These are phyloP conservation scores for Angomonas deanei DNA, from an alignment of 208 protist species.

Conservation along the genomic window DNA sequence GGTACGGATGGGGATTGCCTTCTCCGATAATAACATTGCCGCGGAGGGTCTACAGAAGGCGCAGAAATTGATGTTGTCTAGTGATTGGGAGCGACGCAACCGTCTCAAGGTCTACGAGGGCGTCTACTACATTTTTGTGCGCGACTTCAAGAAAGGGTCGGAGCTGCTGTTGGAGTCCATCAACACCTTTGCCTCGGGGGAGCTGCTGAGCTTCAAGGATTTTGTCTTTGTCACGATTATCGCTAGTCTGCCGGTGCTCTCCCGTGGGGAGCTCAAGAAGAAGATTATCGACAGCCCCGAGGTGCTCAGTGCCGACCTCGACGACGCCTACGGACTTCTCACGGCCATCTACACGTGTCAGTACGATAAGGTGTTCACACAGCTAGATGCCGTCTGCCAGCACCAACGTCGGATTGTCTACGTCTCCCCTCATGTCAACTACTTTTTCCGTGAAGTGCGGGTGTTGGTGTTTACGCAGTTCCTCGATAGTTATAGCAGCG, in stretches of 20 bases:
- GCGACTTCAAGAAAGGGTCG: constrained; percentile 93
- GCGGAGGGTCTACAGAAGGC: constrained; percentile 90
- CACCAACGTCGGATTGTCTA: constrained; percentile 89
- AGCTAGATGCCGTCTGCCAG: constrained; percentile 90
- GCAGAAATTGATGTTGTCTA: constrained; percentile 93
- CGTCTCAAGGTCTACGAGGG: constrained; percentile 99
- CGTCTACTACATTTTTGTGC: constrained; percentile 92
- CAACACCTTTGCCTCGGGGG: constrained; percentile 96
- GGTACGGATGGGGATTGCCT: constrained; percentile 95
- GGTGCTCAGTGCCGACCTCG: constrained; percentile 89
- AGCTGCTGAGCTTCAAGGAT: constrained; percentile 92
- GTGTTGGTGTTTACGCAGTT: constrained; percentile 97
- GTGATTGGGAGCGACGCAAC: constrained; percentile 99
- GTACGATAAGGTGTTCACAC: constrained; percentile 92
- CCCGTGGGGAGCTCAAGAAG: constrained; percentile 86
- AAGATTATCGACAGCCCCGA: constrained; percentile 86
- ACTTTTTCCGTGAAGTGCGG: constrained; percentile 96
- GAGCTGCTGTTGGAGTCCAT: constrained; percentile 94
- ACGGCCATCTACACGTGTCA: constrained; percentile 94
- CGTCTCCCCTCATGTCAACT: constrained; percentile 91
- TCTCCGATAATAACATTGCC: constrained; percentile 90
- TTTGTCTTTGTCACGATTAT: constrained; percentile 96
- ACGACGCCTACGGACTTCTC: constrained; percentile 85
- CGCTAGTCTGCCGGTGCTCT: constrained; percentile 81
- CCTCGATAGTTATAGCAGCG: constrained; percentile 97